Conservation (phyloP, 2,329 filamentous ascomycete genomes). For the Dichotomopilus funicola region DNA sequence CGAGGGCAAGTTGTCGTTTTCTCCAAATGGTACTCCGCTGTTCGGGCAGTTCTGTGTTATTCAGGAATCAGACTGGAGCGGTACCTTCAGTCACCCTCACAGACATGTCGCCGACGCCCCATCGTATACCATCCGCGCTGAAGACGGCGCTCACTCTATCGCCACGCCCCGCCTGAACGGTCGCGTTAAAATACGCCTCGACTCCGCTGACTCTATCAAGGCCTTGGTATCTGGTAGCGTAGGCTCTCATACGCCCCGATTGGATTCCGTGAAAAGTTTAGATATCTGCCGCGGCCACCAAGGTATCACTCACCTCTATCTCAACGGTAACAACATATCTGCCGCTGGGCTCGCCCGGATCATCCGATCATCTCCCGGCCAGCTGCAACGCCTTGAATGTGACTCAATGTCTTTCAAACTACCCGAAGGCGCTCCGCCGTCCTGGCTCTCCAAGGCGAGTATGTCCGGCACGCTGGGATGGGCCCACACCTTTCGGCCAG, state of each 20-base stretch:
- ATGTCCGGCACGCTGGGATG: conserved; percentile 41
- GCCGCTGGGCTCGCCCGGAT: conserved; percentile 37
- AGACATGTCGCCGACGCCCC: conserved; percentile 46
- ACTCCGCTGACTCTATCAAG: conserved; percentile 31
- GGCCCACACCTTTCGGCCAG: conserved; percentile 45
- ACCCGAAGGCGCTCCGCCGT: conserved; percentile 9
- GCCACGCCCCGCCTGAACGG: conserved; percentile 33
- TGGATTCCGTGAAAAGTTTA: conserved; percentile 17
- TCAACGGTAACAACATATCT: conserved; percentile 46
- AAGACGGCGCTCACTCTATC: conserved; percentile 20
- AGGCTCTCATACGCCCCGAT: conserved; percentile 8
- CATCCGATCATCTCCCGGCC: conserved; percentile 37
- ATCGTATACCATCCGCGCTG: conserved; percentile 28
- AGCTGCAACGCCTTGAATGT: conserved; percentile 48
- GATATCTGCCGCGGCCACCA: conserved; percentile 24
- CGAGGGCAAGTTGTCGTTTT: conserved; percentile 39
- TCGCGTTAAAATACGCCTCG: conserved; percentile 25
- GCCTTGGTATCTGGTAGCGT: conserved; percentile 23
- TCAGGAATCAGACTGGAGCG: conserved; percentile 42
- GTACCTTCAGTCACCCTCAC: conserved; percentile 38
- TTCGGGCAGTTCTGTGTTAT: conserved; percentile 41
- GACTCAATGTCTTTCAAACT: conserved; percentile 34
- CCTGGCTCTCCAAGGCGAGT: conserved; percentile 28
- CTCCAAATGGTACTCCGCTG: conserved; percentile 26
- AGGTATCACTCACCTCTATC: conserved; percentile 48